Evolutionary conservation across 306 rosid species (phyloP), one percentile per base, ranked within the genome.

Genomic region (Lupinus albus): DNA sequence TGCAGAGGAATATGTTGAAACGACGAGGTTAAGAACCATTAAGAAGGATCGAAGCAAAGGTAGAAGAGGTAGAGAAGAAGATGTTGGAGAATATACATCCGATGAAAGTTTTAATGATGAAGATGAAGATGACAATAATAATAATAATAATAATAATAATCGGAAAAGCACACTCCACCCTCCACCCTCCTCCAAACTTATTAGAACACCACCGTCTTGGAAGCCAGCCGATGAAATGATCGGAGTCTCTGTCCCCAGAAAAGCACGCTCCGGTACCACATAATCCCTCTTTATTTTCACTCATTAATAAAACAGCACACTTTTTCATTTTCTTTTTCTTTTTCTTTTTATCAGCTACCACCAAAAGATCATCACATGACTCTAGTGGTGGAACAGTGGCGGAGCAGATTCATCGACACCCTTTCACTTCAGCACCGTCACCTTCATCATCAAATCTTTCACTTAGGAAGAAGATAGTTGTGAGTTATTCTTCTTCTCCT

Each of bases 141-240:
- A 88, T 9, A 96, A 84, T 0, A 92, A 81, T 2, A 83, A 59
- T 14, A 93, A 93, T 65, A 91, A 86, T 51, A 90, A 92, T 74
- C 86, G 2, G 68, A 94, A 94, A 70, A 88, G 88, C 83, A n/a
- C n/a, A n/a, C 86, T 79, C 72, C 96, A 95, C 57, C 84, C 80
- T 57, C 84, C 80, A 81, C 76, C 88, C n/a, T n/a, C n/a, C n/a
- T n/a, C n/a, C 51, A 93, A 86, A 84, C 85, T 74, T 72, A 86
- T 86, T 70, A 81, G 96, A 76, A 77, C 85, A 81, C 75, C 78
- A 78, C 18, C 74, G 78, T 65, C 85, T 77, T 90, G 87, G 97
- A 94, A 88, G 71, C 84, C 88, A 53, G 84, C 99, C 71, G 97
- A 94, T 59, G 99, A 94, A 68, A 94, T 90, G 99, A 94, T 94